phyloP scores from a whole-genome alignment of 2,329 filamentous ascomycete species.

The Remersonia thermophila region DNA sequence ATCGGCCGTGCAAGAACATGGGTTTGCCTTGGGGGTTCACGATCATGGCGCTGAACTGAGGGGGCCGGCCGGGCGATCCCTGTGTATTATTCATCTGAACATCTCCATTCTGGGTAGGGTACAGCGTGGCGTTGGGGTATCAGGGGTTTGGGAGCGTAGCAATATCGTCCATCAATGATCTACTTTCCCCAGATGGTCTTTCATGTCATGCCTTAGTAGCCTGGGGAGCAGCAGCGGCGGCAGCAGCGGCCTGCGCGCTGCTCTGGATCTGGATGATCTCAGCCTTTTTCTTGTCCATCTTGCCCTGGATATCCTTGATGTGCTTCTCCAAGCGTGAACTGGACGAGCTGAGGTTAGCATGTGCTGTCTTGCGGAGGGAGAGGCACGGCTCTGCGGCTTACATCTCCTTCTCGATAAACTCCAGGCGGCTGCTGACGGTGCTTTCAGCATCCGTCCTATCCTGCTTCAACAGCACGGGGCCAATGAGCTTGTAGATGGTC shows the following conservation, averaged over 20 bases:
- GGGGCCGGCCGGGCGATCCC: background rate
- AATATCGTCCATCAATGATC: background rate
- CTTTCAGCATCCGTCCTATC: conserved; percentile 81
- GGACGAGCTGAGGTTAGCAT: conserved; percentile 1
- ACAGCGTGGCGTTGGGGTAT: conserved; percentile 13
- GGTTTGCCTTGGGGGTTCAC: conserved; percentile 26
- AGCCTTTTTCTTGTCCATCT: conserved; percentile 45
- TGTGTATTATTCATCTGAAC: conserved; percentile 9
- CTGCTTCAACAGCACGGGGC: conserved; percentile 87
- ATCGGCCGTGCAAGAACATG: conserved; percentile 24
- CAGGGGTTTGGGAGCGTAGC: too few species aligned
- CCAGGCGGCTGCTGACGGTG: conserved; percentile 79
- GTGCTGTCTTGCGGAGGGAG: background rate
- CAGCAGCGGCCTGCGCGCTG: conserved; percentile 31
- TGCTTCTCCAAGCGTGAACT: conserved; percentile 32
- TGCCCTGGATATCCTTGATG: conserved; percentile 44
- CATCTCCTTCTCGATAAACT: conserved; percentile 93
- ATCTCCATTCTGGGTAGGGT: conserved; percentile 11
- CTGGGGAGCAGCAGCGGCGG: conserved; percentile 20
- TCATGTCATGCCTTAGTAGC: conserved; percentile 18
- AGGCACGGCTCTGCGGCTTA: conserved; percentile 30
- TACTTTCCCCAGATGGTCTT: background rate
- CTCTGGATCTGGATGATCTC: conserved; percentile 47
- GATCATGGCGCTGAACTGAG: conserved; percentile 26
- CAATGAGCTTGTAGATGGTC: conserved; percentile 91